Base-by-base conservation (phyloP, 1,139 yeast species). In the Sugiyamaella grinbergsii region DNA sequence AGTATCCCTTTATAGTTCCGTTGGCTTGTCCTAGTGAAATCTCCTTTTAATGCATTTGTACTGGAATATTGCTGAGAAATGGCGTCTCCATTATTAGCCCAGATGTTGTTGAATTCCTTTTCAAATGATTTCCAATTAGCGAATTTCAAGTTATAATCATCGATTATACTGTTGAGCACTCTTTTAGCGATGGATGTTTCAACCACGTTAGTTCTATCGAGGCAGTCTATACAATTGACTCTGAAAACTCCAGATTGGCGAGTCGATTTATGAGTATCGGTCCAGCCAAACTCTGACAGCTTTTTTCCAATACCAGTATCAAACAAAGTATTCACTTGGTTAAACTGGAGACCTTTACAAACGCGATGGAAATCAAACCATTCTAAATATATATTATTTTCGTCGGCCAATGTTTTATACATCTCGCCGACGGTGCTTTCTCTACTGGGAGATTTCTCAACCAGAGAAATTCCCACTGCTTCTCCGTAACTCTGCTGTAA, bases 41-140 rank as follows among this genome's bases (percentile, higher is more conserved):
- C 78, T 5, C 77, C 78, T 52, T 74, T 74, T 50, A 74, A 55
- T 0, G 77, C 78, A 53, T 68, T 70, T 1, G 78, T 73, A 3
- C 73, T 68, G 2, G 77, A 71, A 55, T 74, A 74, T 52, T 72
- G 77, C 24, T 63, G 64, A 19, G 76, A 71, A n/a, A 74, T 68
- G 24, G 64, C 68, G 52, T 74, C 78, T 2, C 78, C 78, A 54
- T 74, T 74, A 54, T 73, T 74, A 6, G 77, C 77, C 78, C 78
- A 74, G 3, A 74, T 42, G 34, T 63, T 57, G 40, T 69, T 66
- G 52, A 62, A 71, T 15, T 53, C 24, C 11, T 50, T 33, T 0
- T 34, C 49, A 8, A 55, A 52, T 22, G 54, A 54, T 1, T 34
- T 29, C 6, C 31, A 32, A 23, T 52, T 55, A 0, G 23, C 39